These are phyloP conservation scores for Calonectria montana DNA, from an alignment of 2,329 filamentous ascomycete species.

Conservation along the genomic window DNA sequence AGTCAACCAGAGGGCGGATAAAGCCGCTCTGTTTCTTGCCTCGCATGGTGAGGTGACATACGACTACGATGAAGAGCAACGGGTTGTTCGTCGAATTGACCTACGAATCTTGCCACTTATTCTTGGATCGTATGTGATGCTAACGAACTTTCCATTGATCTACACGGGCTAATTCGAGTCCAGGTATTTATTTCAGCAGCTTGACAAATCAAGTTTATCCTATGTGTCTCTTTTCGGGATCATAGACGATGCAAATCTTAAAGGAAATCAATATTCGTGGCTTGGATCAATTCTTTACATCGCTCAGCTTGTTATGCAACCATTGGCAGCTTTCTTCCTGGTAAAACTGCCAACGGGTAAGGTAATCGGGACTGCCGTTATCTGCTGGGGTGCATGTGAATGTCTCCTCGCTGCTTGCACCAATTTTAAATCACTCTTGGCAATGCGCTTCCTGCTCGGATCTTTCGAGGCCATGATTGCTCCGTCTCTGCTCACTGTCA, in stretches of 20 bases:
- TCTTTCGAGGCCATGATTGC: conserved; percentile 54
- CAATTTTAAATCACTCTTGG: conserved; percentile 58
- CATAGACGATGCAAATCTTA: conserved; percentile 61
- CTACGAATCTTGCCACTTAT: neutral
- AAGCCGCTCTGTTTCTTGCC: neutral
- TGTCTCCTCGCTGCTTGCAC: conserved; percentile 63
- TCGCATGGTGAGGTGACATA: neutral
- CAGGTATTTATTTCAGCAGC: conserved; percentile 31
- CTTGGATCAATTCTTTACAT: conserved; percentile 57
- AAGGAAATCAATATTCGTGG: conserved; percentile 71
- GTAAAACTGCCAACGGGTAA: conserved; percentile 67
- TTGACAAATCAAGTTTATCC: conserved; percentile 56
- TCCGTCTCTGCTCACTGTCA: neutral
- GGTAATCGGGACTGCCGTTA: conserved; percentile 61
- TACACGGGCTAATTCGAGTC: neutral
- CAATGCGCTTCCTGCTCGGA: conserved; percentile 58
- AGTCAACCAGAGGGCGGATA: neutral
- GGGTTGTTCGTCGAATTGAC: neutral
- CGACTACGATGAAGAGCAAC: neutral
- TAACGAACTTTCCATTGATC: neutral
- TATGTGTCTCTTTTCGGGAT: conserved; percentile 75
- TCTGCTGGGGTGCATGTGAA: conserved; percentile 65
- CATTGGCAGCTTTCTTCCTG: conserved; percentile 64
- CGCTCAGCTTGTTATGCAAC: conserved; percentile 56
- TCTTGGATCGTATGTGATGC: neutral